Conservation (phyloP, 2,329 filamentous ascomycete genomes). For the Esteya vermicola region DNA sequence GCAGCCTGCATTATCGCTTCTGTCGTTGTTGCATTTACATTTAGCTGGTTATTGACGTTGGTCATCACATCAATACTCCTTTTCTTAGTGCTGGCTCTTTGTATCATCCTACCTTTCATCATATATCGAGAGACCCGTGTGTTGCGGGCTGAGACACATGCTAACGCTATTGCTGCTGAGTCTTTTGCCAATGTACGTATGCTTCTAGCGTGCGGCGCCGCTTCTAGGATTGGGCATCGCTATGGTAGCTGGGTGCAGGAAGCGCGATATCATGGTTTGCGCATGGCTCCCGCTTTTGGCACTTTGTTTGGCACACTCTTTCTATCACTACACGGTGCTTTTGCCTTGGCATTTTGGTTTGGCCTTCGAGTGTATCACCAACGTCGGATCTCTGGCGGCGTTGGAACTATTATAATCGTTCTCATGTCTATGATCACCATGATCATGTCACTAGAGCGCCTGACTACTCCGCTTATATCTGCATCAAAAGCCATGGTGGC, state of each 20-base stretch:
- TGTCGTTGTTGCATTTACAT: constrained; percentile 39
- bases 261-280: constrained; percentile 32
- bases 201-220: constrained; percentile 48
- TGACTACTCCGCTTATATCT: constrained; percentile 44
- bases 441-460: constrained; percentile 39
- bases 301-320: constrained; percentile 40
- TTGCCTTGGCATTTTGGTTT: constrained; percentile 49
- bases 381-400: constrained; percentile 28
- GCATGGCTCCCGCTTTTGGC: constrained; percentile 34
- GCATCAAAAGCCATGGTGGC: constrained; percentile 42
- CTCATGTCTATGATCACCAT: constrained; percentile 45
- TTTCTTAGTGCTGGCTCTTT: constrained; percentile 36
- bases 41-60: constrained; percentile 44
- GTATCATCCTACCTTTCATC: constrained; percentile 37
- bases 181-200: constrained; percentile 45
- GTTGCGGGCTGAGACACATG: constrained; percentile 38
- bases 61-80: constrained; percentile 42
- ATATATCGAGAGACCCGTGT: constrained; percentile 33
- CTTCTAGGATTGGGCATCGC: constrained; percentile 35
- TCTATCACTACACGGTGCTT: constrained; percentile 36
- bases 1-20: constrained; percentile 35
- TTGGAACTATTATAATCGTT: constrained; percentile 41
- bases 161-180: constrained; percentile 46
- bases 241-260: constrained; percentile 42
- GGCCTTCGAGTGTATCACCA: constrained; percentile 36